phyloP scores from a whole-genome alignment of 2,329 filamentous ascomycete species.

The Colletotrichum liaoningense region DNA sequence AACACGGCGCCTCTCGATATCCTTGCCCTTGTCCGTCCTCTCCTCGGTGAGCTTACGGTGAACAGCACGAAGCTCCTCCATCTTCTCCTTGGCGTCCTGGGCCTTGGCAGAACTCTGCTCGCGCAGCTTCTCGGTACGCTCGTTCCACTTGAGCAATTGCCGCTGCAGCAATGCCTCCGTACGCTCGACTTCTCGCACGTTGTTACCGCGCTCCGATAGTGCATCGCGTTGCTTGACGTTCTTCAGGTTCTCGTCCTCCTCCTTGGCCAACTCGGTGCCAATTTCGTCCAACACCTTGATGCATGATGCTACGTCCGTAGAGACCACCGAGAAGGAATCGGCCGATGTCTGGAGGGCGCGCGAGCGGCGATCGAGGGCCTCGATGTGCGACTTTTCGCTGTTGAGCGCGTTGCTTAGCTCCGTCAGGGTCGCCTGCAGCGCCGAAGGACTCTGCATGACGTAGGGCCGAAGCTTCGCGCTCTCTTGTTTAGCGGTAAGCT shows the following conservation, averaged over 20 bases:
- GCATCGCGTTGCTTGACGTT: conserved; percentile 87
- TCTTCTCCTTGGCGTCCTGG: conserved; percentile 82
- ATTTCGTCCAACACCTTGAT: conserved; percentile 93
- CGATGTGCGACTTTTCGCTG: conserved; percentile 85
- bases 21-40: conserved; percentile 84
- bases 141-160: conserved; percentile 86
- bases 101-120: conserved; percentile 86
- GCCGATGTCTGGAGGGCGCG: conserved; percentile 91
- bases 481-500: conserved; percentile 81
- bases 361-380: conserved; percentile 86
- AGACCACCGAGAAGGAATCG: conserved; percentile 88
- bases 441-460: conserved; percentile 86
- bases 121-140: conserved; percentile 86
- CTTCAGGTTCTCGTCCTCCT: conserved; percentile 88
- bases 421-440: conserved; percentile 82
- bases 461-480: conserved; percentile 92
- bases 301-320: conserved; percentile 86
- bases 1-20: conserved; percentile 93
- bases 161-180: conserved; percentile 86
- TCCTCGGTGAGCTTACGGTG: conserved; percentile 88
- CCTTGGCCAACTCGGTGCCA: conserved; percentile 83
- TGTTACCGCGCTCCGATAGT: conserved; percentile 87
- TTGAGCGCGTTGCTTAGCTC: conserved; percentile 84
- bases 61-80: conserved; percentile 86
- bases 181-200: conserved; percentile 90